These are phyloP conservation scores for Penicillium egyptiacum DNA, from an alignment of 495 filamentous ascomycete genomes.

Conservation along the genomic window DNA sequence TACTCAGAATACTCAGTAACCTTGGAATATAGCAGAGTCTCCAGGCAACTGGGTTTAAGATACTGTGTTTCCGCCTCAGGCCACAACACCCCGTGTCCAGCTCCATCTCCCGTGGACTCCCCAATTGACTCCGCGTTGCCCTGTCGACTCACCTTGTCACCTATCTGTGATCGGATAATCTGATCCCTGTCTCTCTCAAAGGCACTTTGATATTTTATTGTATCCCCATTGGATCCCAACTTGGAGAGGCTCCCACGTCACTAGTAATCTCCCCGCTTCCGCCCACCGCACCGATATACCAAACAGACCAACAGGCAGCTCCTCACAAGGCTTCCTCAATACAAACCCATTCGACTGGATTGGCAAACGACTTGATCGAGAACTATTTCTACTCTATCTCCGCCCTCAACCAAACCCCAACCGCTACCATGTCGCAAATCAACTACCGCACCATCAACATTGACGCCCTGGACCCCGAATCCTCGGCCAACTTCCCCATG, in stretches of 20 bases:
- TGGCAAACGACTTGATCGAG: not conserved
- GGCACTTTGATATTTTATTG: not conserved
- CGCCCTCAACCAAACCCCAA: conserved; percentile 8
- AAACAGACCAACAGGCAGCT: conserved; percentile 12
- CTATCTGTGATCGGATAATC: conserved; percentile 1
- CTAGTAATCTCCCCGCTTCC: conserved; percentile 27
- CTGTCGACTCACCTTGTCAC: not conserved
- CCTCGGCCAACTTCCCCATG: conserved; percentile 80
- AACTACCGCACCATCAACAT: conserved; percentile 95
- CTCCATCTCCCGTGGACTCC: conserved; percentile 16
- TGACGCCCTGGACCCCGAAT: conserved; percentile 86
- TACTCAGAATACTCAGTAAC: not conserved
- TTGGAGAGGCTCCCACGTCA: conserved; percentile 9
- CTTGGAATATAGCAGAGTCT: too few relatives aligned
- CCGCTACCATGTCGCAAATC: conserved; percentile 53
- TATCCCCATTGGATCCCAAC: conserved; percentile 3
- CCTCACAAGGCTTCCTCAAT: not conserved
- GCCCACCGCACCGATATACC: conserved; percentile 21
- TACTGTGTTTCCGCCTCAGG: conserved; percentile 29
- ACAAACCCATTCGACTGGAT: not conserved
- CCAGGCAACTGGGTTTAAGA: conserved; percentile 1
- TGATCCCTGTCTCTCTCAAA: not conserved
- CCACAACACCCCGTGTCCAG: conserved; percentile 18
- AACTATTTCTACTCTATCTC: not conserved
- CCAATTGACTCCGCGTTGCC: conserved; percentile 8